Percentiles rank a stretch among this genome's conserved stretches.
These are phyloP conservation scores for Phylloporus arenicola DNA, from an alignment of 768 basidiomycete genomes.

Conservation along the genomic window DNA sequence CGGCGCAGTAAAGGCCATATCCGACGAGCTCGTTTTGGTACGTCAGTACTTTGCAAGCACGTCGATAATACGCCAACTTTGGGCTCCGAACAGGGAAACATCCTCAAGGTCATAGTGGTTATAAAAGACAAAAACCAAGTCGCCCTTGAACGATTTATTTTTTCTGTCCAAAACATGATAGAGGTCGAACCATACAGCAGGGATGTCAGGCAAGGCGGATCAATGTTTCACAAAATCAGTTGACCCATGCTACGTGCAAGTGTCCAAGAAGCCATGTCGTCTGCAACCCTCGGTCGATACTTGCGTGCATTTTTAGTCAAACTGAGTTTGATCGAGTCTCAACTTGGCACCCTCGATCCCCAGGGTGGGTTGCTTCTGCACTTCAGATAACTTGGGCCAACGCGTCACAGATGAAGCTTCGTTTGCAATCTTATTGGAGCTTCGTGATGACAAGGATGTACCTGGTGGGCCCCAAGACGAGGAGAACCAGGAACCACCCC, in stretches of 20 bases:
- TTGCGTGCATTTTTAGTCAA: slow-evolving; percentile 83
- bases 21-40: slow-evolving; percentile 69
- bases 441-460: slow-evolving; percentile 61
- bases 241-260: slow-evolving; percentile 34
- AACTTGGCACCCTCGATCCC: slow-evolving; percentile 54
- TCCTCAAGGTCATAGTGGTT: slow-evolving; percentile 76
- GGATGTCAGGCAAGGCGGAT: slow-evolving; percentile 50
- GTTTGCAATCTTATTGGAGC: slow-evolving; percentile 79
- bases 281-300: slow-evolving; percentile 59
- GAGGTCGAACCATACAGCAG: slow-evolving; percentile 64
- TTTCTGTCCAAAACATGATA: slow-evolving; percentile 81
- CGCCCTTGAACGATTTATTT: slow-evolving; percentile 85
- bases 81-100: slow-evolving; percentile 50
- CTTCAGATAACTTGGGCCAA: background rate
- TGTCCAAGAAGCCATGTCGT: slow-evolving; percentile 65
- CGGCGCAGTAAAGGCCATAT: slow-evolving; percentile 78
- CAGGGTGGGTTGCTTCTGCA: slow-evolving; percentile 37
- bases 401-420: slow-evolving; percentile 55
- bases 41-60: slow-evolving; percentile 11
- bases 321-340: slow-evolving; percentile 69
- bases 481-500: slow-evolving; percentile 53
- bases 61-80: background rate
- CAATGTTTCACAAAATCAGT: background rate
- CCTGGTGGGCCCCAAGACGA: slow-evolving; percentile 42
- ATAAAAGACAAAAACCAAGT: slow-evolving; percentile 78